Conservation (phyloP, 83 land plant species). For the Picea mariana region DNA sequence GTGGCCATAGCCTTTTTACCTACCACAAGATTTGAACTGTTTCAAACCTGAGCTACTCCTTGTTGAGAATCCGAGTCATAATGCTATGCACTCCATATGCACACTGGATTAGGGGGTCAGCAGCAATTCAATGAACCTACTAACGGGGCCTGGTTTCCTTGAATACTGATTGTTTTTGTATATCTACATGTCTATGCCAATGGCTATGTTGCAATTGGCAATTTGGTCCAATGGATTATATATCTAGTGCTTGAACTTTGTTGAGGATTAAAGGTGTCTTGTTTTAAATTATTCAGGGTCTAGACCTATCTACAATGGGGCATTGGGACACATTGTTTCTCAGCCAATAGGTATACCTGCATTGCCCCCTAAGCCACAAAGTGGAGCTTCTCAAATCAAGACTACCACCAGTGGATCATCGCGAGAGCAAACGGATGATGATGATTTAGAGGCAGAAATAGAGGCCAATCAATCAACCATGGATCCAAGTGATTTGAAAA, state of each 20-base stretch:
- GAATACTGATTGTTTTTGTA: not conserved
- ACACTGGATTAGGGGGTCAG: not conserved
- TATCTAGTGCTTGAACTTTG: not conserved
- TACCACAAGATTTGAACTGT: not conserved
- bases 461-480: too few species aligned
- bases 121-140: not conserved
- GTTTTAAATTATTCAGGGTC: not conserved
- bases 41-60: not conserved
- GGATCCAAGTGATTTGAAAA: too few species aligned
- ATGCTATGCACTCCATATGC: not conserved
- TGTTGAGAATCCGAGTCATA: not conserved
- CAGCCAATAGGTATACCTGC: slow-evolving; percentile 64
- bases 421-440: slow-evolving; percentile 83
- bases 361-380: slow-evolving; percentile 47
- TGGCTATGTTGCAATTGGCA: not conserved
- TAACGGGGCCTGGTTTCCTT: not conserved
- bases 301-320: not conserved
- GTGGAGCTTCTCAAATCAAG: slow-evolving; percentile 21
- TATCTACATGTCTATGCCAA: not conserved
- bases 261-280: not conserved
- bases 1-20: slow-evolving; percentile 3
- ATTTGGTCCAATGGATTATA: not conserved
- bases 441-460: slow-evolving; percentile 8
- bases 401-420: slow-evolving; percentile 77
- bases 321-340: slow-evolving; percentile 26